phyloP scores from a whole-genome alignment of 73 alveolate species.

The Paramecium biaurelia region DNA sequence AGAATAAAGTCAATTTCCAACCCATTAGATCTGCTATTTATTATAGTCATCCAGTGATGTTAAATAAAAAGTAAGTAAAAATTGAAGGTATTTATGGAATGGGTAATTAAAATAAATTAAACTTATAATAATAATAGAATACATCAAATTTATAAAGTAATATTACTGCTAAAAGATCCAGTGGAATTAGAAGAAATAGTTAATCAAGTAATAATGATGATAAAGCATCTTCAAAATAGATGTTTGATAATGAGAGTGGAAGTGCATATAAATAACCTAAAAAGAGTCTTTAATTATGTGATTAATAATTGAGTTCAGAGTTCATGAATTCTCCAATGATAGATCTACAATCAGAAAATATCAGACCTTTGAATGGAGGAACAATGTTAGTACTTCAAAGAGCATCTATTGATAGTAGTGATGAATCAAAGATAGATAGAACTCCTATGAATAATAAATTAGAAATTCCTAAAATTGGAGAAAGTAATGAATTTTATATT shows the following conservation, averaged over 20 bases:
- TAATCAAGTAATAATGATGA: conserved; percentile 9
- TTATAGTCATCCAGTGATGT: neutral
- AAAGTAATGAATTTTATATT: neutral
- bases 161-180: neutral
- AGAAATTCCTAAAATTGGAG: neutral
- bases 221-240: neutral
- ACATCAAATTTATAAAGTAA: neutral
- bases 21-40: conserved; percentile 6
- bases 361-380: conserved; percentile 1
- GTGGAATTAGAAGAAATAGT: conserved; percentile 10
- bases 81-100: conserved; percentile 12
- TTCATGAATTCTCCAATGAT: neutral
- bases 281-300: neutral
- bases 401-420: neutral
- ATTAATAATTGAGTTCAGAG: neutral
- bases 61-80: neutral
- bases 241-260: neutral
- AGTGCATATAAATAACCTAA: neutral
- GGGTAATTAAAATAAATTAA: conserved; percentile 10
- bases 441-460: neutral
- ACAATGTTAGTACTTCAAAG: neutral
- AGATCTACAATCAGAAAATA: neutral
- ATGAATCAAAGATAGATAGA: neutral
- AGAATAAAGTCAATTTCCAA: neutral
- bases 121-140: neutral